Percentiles rank a stretch among this genome's conserved stretches.
Conservation (phyloP, 768 basidiomycete genomes). For the Naganishia onofrii region DNA sequence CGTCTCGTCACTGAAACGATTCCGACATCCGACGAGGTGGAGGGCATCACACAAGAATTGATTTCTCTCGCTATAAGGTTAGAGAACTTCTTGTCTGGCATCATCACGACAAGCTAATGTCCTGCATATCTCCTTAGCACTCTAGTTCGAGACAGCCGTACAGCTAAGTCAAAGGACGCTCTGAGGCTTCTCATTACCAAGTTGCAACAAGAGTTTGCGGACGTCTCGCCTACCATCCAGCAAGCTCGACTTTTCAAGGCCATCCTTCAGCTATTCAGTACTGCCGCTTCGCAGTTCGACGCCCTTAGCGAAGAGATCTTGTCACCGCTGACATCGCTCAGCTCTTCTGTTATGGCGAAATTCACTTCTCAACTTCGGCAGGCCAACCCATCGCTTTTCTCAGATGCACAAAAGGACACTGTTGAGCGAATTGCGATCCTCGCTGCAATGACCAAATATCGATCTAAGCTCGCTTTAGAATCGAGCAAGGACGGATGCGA, state of each 20-base stretch:
- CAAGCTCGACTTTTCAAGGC: constrained; percentile 3
- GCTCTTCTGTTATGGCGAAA: not conserved
- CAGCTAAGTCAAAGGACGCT: constrained; percentile 4
- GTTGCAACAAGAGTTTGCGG: not conserved
- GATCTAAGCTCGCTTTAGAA: not conserved
- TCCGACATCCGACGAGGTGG: not conserved
- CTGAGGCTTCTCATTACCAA: constrained; percentile 7
- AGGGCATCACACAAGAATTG: not conserved
- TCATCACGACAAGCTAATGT: not conserved
- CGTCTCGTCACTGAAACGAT: not conserved
- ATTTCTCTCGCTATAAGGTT: constrained; percentile 6
- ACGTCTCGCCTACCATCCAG: not conserved
- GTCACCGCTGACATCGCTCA: not conserved
- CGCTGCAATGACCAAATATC: not conserved
- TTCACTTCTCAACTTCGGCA: constrained; percentile 1
- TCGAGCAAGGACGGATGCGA: not conserved
- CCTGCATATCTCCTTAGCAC: not conserved
- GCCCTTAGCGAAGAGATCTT: not conserved
- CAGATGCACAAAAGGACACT: not conserved
- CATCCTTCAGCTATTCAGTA: constrained; percentile 1
- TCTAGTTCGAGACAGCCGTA: not conserved
- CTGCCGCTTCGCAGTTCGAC: not conserved
- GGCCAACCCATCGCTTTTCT: not conserved
- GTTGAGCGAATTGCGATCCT: constrained; percentile 1
- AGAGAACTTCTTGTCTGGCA: not conserved